Base-by-base conservation (phyloP, 192 early-diverging fungal species). In the Podila clonocystis region DNA sequence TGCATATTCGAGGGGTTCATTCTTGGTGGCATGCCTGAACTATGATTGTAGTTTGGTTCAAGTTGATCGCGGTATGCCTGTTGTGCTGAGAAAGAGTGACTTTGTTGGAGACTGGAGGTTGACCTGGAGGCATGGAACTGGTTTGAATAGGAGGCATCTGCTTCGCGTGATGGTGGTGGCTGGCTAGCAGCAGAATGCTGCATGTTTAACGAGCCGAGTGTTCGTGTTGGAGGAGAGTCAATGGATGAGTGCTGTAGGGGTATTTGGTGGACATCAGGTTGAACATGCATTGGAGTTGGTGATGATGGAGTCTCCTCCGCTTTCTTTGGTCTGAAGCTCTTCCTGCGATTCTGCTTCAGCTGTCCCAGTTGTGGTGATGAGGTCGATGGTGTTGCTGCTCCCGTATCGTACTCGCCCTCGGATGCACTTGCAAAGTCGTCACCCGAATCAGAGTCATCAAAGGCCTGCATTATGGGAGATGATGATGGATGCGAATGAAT, bases 341-440 rank as follows among this genome's bases (percentile, higher is more conserved):
- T 26, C 9, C 17, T 49, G 49, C 9, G 50, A 50, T 30, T 60
- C 60, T 62, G 48, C 28, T 24, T 12, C 36, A n/a, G 19, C 3
- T 12, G 26, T n/a, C 38, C 8, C 7, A 22, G 31, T 4, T 11
- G 31, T 45, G 5, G 3, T 26, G 22, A 22, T 26, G 19, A 12
- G 15, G 70, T 9, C 5, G 31, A 15, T 9, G 57, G 48, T 13
- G 33, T 19, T 19, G 62, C 50, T 50, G 52, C 63, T 28, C 52
- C 62, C 8, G 62, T 52, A 15, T 67, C 68, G 24, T 71, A 26
- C 58, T 77, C 75, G 26, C 68, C 70, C 26, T 80, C 70, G 50
- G 76, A 80, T 26, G 76, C 76, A 22, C 70, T 72, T 58, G 58
- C 70, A 80, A 72, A 80, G 38, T 80, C 68, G 58, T 70, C 68